Percentiles rank a stretch among this genome's conserved stretches.
Conservation (phyloP, 2,329 filamentous ascomycete species). For the Xylaria arbuscula region DNA sequence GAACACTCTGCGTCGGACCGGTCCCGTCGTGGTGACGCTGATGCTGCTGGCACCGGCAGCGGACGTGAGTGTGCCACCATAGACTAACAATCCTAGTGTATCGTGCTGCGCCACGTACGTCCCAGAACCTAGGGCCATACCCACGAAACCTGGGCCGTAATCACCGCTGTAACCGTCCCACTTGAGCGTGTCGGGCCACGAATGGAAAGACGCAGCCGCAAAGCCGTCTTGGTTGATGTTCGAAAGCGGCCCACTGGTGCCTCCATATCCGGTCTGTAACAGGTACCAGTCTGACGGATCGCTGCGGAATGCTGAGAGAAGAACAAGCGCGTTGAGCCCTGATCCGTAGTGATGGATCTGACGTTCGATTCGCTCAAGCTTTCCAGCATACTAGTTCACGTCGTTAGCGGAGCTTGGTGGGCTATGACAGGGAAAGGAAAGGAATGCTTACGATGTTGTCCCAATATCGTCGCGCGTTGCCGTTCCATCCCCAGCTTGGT, state of each 20-base stretch:
- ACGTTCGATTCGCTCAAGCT: slow-evolving; percentile 57
- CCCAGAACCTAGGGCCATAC: slow-evolving; percentile 60
- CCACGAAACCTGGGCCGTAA: slow-evolving; percentile 66
- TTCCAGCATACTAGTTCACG: slow-evolving; percentile 52
- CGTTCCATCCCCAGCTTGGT: slow-evolving; percentile 71
- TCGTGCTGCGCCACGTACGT: slow-evolving; percentile 61
- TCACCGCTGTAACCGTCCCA: slow-evolving; percentile 70
- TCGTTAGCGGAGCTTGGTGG: slow-evolving; percentile 1
- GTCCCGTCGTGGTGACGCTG: slow-evolving; percentile 57
- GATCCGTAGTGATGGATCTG: slow-evolving; percentile 72
- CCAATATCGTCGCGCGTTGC: slow-evolving; percentile 70
- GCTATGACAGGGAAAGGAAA: neutral
- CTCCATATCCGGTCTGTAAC: slow-evolving; percentile 65
- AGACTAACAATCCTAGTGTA: slow-evolving; percentile 60
- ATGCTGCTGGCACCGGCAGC: slow-evolving; percentile 40
- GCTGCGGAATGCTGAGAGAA: slow-evolving; percentile 63
- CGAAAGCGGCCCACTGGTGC: slow-evolving; percentile 62
- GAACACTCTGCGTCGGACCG: slow-evolving; percentile 60
- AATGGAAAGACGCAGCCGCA: slow-evolving; percentile 66
- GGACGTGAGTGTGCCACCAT: slow-evolving; percentile 57
- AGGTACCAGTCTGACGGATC: slow-evolving; percentile 60
- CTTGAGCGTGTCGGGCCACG: slow-evolving; percentile 63
- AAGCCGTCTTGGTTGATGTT: slow-evolving; percentile 68
- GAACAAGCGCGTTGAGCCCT: slow-evolving; percentile 65
- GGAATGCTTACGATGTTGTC: slow-evolving; percentile 58